Evolutionary conservation across 73 alveolate species (phyloP).

Genomic region (Diophrys sp.): DNA sequence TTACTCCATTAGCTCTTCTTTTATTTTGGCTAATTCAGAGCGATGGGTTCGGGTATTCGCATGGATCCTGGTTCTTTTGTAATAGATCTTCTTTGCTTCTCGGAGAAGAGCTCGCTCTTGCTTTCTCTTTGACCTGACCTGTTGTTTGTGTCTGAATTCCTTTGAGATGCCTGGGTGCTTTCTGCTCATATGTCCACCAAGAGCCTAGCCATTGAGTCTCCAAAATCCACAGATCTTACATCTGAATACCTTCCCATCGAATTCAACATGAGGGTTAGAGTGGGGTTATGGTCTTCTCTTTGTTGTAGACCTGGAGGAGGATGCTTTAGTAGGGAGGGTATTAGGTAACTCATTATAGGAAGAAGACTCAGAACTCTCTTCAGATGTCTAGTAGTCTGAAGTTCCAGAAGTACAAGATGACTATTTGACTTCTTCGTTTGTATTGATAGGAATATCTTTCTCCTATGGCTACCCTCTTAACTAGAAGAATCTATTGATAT

Average conservation of each 20-base stretch:
- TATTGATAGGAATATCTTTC: too few species aligned
- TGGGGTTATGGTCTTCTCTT: too few species aligned
- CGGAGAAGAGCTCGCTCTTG: not conserved
- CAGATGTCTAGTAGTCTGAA: too few species aligned
- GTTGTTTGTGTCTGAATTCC: not conserved
- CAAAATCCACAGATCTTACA: slow-evolving; percentile 27
- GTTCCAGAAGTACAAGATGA: too few species aligned
- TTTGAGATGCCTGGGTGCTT: slow-evolving; percentile 58
- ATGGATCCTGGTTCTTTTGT: not conserved
- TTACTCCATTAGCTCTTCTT: not conserved
- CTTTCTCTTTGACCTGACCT: not conserved
- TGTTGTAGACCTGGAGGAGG: too few species aligned
- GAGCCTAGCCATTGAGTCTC: slow-evolving; percentile 65
- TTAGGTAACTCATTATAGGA: too few species aligned
- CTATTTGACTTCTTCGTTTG: too few species aligned
- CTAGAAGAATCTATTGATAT: too few species aligned
- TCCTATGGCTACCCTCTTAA: too few species aligned
- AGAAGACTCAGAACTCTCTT: too few species aligned
- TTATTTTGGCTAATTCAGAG: not conserved
- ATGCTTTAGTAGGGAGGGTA: too few species aligned
- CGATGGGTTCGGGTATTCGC: not conserved
- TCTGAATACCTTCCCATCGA: not conserved
- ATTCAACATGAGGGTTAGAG: too few species aligned
- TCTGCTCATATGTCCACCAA: slow-evolving; percentile 80
- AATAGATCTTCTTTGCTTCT: slow-evolving; percentile 1